Conservation (phyloP, 768 basidiomycete genomes). For the Mrakia frigida region DNA sequence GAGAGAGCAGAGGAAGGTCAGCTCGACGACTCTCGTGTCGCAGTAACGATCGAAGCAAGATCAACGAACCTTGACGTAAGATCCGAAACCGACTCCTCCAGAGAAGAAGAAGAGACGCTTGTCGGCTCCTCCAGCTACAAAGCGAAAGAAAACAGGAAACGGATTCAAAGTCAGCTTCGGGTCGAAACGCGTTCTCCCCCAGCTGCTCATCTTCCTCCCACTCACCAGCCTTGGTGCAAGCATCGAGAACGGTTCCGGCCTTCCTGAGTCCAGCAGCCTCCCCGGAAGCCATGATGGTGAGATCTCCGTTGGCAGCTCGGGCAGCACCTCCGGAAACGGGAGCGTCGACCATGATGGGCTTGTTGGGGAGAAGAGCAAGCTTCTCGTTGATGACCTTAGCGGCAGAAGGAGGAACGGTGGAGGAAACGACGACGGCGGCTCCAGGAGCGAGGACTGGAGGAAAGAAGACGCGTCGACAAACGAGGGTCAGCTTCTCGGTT, state of each 20-base stretch:
- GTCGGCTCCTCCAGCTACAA: slow-evolving; percentile 4
- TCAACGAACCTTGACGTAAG: slow-evolving; percentile 8
- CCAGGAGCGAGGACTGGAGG: slow-evolving; percentile 23
- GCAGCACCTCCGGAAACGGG: slow-evolving; percentile 28
- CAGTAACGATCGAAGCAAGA: neutral
- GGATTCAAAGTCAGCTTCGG: neutral
- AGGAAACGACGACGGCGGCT: slow-evolving; percentile 23
- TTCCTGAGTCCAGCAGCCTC: slow-evolving; percentile 19
- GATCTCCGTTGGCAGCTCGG: slow-evolving; percentile 28
- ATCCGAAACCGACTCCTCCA: slow-evolving; percentile 19
- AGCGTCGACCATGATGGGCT: slow-evolving; percentile 27
- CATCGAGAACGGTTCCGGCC: slow-evolving; percentile 23
- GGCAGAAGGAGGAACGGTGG: slow-evolving; percentile 21
- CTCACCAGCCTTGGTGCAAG: slow-evolving; percentile 17
- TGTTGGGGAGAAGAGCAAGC: slow-evolving; percentile 16
- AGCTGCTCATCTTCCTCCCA: neutral
- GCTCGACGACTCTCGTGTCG: neutral
- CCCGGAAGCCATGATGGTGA: slow-evolving; percentile 25
- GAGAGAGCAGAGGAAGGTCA: neutral
- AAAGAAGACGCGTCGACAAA: neutral
- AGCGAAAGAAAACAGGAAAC: neutral
- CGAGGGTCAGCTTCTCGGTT: neutral
- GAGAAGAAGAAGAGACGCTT: slow-evolving; percentile 25
- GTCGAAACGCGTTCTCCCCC: neutral
- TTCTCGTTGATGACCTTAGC: slow-evolving; percentile 10